Base-by-base conservation (phyloP, 305 asterid genomes). In the Fraxinus paxiana region DNA sequence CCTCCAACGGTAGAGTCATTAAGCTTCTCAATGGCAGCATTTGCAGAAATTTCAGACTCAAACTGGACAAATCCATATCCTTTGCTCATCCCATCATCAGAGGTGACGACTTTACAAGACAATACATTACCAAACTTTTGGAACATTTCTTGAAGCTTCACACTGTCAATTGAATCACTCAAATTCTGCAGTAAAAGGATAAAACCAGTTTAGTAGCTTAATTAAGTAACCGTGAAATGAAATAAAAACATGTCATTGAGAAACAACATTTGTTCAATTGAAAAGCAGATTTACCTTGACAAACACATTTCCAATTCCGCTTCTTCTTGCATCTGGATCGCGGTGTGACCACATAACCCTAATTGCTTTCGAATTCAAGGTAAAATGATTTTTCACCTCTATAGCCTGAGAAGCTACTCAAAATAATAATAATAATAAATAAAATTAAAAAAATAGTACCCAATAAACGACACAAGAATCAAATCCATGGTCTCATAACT, bases 51-150 rank as follows among this genome's bases (percentile, higher is more conserved):
- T 85, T 90, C 98, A 33, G 91, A 75, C 75, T 91, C 97, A 90
- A 92, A 93, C 86, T 95, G 98, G 84, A 93, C 95, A 87, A 95
- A 95, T 73, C 98, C 98, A 84, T 92, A 91, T 81, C 97, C 98
- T 86, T 86, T 93, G 92, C 97, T 93, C 89, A 89, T 92, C 78
- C 98, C 98, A 86, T 95, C 95, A 61, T 91, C 97, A 82, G 88
- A 88, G 46, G 82, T 86, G 74, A 82, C 92, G 85, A 93, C 94
- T 89, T 95, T 95, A 85, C 98, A 86, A 33, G 98, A 95, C 76
- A 92, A n/a, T 70, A 95, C 86, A 67, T 80, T 85, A 67, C 98
- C 98, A 83, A 90, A 93, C 78, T 88, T 83, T 90, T 90, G 92
- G 82, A 95, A 95, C 82, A 90, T 86, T 71, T 95, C 96, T 84